Evolutionary conservation across 495 filamentous ascomycete species (phyloP), one percentile per base, ranked within the genome.

Genomic region (Annulohypoxylon nitens): DNA sequence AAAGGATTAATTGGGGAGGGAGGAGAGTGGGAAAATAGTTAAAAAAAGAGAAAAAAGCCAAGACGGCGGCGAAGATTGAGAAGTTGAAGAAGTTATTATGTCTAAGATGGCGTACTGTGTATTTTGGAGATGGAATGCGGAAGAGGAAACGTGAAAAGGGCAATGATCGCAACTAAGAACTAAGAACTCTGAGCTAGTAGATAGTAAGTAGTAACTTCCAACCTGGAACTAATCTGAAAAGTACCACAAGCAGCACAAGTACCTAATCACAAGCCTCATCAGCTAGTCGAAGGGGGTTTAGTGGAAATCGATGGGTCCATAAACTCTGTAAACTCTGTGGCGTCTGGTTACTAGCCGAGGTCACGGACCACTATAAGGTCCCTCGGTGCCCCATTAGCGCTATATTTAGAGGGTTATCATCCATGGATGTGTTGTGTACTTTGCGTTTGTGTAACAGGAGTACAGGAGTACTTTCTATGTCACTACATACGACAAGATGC

Each of bases 201-300:
- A 12, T 12, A 39, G 36, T 10, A 39, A 9, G 36, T 9, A 9
- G 36, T 39, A 30, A 30, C 30, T 30, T 30, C 30, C 30, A 30
- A 6, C 30, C 5, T 6, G 30, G 30, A 30, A 4, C 30, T 23
- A 23, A 23, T 23, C 20, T 23, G 20, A 23, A 23, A 23, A 23
- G 20, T 23, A 23, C 20, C 20, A 23, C 30, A 30, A 30, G 30
- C 30, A 30, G 30, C 30, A 2, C 5, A 3, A 30, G 30, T 30
- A 30, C 30, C 43, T 30, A 74, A 70, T 70, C 71, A 74, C 62
- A 74, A 74, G 71, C 71, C 71, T 74, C 67, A 70, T 36, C 16
- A 37, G 36, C n/a, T 11, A 8, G 54, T 26, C 36, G 60, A 25
- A 69, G 34, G 26, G 71, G 59, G 70, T 55, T 71, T 66, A 71